Evolutionary conservation across 2,329 filamentous ascomycete species (phyloP), one percentile per base, ranked within the genome.

Genomic region (Cladosporium phlei): DNA sequence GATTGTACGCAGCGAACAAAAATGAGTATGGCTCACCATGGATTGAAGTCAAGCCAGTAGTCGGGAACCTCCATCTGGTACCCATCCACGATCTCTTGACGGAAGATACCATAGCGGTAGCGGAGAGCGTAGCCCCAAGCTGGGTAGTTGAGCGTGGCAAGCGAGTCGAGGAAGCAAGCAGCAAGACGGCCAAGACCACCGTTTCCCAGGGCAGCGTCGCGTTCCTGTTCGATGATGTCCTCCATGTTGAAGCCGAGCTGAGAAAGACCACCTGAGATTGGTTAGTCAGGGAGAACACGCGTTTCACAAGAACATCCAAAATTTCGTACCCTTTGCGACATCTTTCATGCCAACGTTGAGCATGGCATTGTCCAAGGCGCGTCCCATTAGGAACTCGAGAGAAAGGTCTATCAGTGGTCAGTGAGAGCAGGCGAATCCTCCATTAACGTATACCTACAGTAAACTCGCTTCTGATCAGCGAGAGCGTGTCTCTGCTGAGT

Each of bases 31-130:
- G 29, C 42, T 11, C 19, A 45, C 93, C 93, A 98, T 1, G 93
- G 93, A 69, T 98, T 98, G 70, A 97, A 96, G 66, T 97, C 93
- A 45, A 98, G 80, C 93, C 93, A 98, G 71, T 98, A 97, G 67
- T 98, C 93, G 16, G 93, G 93, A 49, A 97, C 86, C 65, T 98
- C 93, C 54, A 98, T 89, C 69, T 98, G 93, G 66, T 96, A 98
- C 48, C 93, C 93, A 62, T 97, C 86, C 50, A 96, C 83, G 59
- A 98, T 97, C 73, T 97, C 93, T 73, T 98, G 93, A 74, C 97
- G 97, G 82, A 98, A 98, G 66, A 98, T 98, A 64, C 72, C 72
- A 52, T 97, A 97, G 66, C 89, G 79, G 74, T 98, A 98, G 62
- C 93, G 82, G 57, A 98, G 74, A 46, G 91, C 93, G 61, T 98